Evolutionary conservation across 176 grass and related monocot species (phyloP), one percentile per base, ranked within the genome.

Genomic region (Phoenix dactylifera): DNA sequence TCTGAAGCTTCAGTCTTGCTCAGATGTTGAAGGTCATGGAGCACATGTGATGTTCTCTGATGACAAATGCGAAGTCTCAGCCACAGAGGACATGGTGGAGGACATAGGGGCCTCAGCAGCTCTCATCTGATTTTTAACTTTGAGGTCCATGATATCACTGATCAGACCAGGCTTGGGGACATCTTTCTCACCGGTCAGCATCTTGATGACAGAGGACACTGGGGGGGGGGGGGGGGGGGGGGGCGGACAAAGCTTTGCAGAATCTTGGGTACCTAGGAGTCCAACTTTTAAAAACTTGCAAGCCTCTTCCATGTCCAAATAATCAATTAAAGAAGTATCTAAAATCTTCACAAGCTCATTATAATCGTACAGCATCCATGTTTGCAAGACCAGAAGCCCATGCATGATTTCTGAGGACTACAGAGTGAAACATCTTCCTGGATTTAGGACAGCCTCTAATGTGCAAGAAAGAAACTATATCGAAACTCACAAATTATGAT

Each of bases 331-430:
- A 61, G 83, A 87, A 1, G 74, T 69, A 64, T 90, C 91, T 49
- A 90, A 79, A 32, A 90, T 76, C 54, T 77, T 52, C 32, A 64
- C 57, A 48, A 90, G 60, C 44, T 79, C 49, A 3, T 86, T 83
- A 12, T 48, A 61, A n/a, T 87, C 77, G 4, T 86, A 87, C 16
- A 24, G 75, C 65, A 57, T 63, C 86, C 91, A 95, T 59, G 86
- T 80, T 86, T 95, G 91, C 74, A 85, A 73, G 63, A 82, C 69
- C 62, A 93, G 83, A 86, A 80, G 72, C 54, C 76, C 78, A 67
- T 85, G 80, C 52, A 78, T 89, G 62, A 75, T 64, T 61, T 83
- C 89, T 62, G 76, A 78, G 54, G 80, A 83, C 77, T 85, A 70
- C 72, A 55, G 68, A 65, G 66, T 54, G 68, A 82, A 76, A 81